Evolutionary conservation across 1,139 yeast genomes (phyloP).

Genomic region (Magnusiomyces fungicola): DNA sequence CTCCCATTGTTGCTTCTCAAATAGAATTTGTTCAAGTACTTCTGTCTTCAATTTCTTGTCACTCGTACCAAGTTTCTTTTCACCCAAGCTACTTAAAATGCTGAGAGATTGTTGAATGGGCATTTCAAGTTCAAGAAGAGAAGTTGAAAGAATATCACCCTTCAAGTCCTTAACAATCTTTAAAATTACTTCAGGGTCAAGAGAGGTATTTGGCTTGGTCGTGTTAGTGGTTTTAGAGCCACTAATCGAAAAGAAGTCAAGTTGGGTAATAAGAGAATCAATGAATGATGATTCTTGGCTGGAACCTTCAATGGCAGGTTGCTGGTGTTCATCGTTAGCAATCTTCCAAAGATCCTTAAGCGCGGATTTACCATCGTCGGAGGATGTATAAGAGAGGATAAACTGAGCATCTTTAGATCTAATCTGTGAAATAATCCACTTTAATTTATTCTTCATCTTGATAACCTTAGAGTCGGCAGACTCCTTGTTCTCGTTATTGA

Average conservation of each 20-base stretch:
- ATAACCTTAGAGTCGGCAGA: not conserved
- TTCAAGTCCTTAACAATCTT: not conserved
- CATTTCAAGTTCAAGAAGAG: not conserved
- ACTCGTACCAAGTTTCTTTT: not conserved
- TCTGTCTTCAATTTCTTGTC: too few relatives aligned
- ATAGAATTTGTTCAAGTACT: too few relatives aligned
- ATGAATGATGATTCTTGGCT: not conserved
- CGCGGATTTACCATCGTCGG: not conserved
- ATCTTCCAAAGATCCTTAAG: not conserved
- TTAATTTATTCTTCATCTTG: not conserved
- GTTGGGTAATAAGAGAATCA: slow-evolving; percentile 2
- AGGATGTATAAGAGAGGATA: not conserved
- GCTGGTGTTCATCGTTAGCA: not conserved
- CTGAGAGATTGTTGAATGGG: not conserved
- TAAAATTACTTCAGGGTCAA: not conserved
- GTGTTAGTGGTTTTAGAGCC: not conserved
- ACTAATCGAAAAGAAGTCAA: not conserved
- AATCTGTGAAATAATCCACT: not conserved
- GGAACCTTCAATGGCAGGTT: not conserved
- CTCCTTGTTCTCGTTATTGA: not conserved
- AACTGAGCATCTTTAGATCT: slow-evolving; percentile 1
- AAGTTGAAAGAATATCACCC: not conserved
- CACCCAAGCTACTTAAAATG: not conserved
- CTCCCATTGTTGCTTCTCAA: too few relatives aligned
- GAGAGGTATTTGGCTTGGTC: not conserved